phyloP scores from a whole-genome alignment of 768 basidiomycete species.

The Auricularia auricula-judae region DNA sequence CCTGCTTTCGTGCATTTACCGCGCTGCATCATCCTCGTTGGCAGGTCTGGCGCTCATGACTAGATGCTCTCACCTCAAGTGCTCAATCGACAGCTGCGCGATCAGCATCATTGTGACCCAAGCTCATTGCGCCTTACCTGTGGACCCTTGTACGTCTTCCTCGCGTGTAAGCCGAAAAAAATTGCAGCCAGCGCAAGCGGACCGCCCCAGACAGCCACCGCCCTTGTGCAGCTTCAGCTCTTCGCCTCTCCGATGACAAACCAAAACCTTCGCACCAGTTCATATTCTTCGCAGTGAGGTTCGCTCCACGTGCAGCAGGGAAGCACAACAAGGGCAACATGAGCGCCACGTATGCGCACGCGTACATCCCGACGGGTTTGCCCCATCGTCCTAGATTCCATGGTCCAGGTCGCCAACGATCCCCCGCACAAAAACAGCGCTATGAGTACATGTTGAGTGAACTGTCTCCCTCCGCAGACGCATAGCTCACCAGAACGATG shows the following conservation, averaged over 20 bases:
- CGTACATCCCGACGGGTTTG: slow-evolving; percentile 2
- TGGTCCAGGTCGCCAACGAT: slow-evolving; percentile 7
- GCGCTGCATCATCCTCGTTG: no score
- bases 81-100: neutral
- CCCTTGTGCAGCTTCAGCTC: neutral
- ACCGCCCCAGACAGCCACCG: slow-evolving; percentile 6
- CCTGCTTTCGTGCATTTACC: neutral
- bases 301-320: slow-evolving; percentile 2
- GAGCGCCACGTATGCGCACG: slow-evolving; percentile 3
- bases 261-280: neutral
- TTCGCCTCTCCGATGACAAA: no score
- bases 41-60: no score
- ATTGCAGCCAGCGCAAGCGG: slow-evolving; percentile 5
- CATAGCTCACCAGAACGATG: slow-evolving; percentile 2
- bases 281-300: slow-evolving; percentile 3
- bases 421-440: slow-evolving; percentile 3
- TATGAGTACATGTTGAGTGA: neutral
- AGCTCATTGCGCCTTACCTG: neutral
- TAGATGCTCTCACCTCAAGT: neutral
- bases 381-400: slow-evolving; percentile 8
- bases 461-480: neutral
- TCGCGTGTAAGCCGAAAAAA: neutral
- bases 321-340: slow-evolving; percentile 7
- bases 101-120: neutral
- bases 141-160: slow-evolving; percentile 1